A percentile compares a stretch with the other conserved stretches of the same genome.
Evolutionary conservation across 495 filamentous ascomycete genomes (phyloP).

Genomic region (Mycothermus thermophilus): DNA sequence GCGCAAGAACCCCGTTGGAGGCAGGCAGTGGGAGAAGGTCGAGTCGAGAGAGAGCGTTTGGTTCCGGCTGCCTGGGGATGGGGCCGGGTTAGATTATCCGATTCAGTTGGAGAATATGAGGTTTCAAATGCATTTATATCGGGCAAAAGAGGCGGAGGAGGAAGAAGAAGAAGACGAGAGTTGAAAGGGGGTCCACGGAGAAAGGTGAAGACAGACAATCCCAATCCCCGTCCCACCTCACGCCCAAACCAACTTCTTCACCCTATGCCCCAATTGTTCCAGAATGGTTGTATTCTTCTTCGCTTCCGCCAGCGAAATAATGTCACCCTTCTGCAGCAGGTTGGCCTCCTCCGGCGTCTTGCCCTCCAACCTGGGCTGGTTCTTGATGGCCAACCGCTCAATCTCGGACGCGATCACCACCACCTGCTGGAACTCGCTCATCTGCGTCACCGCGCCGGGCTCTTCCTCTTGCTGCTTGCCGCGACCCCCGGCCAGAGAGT

Average conservation of each 20-base stretch:
- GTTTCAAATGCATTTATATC: constrained; percentile 78
- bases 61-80: constrained; percentile 77
- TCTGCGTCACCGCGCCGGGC: constrained; percentile 17
- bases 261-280: constrained; percentile 69
- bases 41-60: constrained; percentile 62
- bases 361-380: constrained; percentile 21
- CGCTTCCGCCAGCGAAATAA: constrained; percentile 71
- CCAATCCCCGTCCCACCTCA: constrained; percentile 21
- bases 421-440: constrained; percentile 59
- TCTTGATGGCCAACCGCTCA: constrained; percentile 27
- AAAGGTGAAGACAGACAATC: too few relatives aligned
- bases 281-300: constrained; percentile 75
- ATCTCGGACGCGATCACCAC: constrained; percentile 54
- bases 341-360: constrained; percentile 19
- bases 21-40: constrained; percentile 53
- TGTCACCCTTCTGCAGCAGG: constrained; percentile 55
- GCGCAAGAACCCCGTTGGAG: constrained; percentile 13
- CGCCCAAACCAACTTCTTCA: constrained; percentile 90
- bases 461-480: constrained; percentile 19
- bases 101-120: constrained; percentile 87
- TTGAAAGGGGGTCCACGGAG: background rate
- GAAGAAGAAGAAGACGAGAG: background rate
- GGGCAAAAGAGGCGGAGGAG: constrained; percentile 10
- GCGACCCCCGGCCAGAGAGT: constrained; percentile 31
- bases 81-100: constrained; percentile 55